Evolutionary conservation across 2,329 filamentous ascomycete genomes (phyloP), one percentile per base, ranked within the genome.

Genomic region (Magnaporthiopsis rhizophila): DNA sequence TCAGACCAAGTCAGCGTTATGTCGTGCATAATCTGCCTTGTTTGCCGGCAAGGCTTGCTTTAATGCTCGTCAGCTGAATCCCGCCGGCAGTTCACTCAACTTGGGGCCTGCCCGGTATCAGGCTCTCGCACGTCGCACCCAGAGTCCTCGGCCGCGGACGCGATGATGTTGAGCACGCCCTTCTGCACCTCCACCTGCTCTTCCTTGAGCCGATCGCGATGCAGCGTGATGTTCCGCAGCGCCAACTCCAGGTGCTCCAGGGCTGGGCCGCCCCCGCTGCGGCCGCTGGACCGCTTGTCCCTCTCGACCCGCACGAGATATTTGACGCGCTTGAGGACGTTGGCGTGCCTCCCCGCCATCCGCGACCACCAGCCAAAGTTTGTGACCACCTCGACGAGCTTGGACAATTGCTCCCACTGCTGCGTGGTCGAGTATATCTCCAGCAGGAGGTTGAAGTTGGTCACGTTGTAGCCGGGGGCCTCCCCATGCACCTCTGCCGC

Each of bases 391-490:
- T 66, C 45, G 57, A 73, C 59, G 26, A 68, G 66, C 11, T 67
- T 65, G 3, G 67, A 63, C 24, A 73, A 62, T 21, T 67, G 67
- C 21, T 66, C 66, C 12, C 69, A 60, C 59, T 74, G 68, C 18
- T 68, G 61, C 12, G 68, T 66, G 62, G 66, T 65, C 3, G 69
- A 66, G 57, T 72, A 73, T 3, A 70, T 68, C 1, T 64, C 24
- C 8, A 75, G 64, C 18, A 76, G 68, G 36, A 75, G 69, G 24
- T 66, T 66, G 65, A 75, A 76, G 66, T 73, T 76, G 30, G 66
- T 66, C n/a, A 70, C 63, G 66, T 73, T 71, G 70, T 72, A 75
- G 65, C 72, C 72, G 0, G 71, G 70, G 18, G 38, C 30, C n/a
- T 65, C 26, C 34, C 63, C 67, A 30, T 58, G 60, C 36, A 65